Evolutionary conservation across 2,329 filamentous ascomycete species (phyloP).

Genomic region (Arthroderma uncinatum): DNA sequence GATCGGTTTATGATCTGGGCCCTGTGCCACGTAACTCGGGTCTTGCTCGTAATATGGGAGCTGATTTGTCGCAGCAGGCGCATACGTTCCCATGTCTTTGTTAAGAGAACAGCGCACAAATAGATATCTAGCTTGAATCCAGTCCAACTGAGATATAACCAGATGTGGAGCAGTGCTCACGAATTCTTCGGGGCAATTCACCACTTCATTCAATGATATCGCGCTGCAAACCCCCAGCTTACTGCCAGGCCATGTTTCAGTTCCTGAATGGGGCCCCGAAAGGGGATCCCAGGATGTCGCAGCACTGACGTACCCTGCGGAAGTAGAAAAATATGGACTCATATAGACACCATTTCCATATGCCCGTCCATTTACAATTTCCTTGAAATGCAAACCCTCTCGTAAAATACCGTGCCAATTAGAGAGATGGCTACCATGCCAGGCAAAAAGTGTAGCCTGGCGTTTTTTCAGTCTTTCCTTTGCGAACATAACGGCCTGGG

Average conservation of each 20-base stretch:
- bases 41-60: slow-evolving; percentile 28
- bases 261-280: neutral
- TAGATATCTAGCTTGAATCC: slow-evolving; percentile 83
- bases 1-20: slow-evolving; percentile 29
- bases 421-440: slow-evolving; percentile 63
- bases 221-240: slow-evolving; percentile 48
- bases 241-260: slow-evolving; percentile 54
- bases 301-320: slow-evolving; percentile 39
- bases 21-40: slow-evolving; percentile 29
- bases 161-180: slow-evolving; percentile 47
- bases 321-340: slow-evolving; percentile 48
- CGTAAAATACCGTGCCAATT: slow-evolving; percentile 92
- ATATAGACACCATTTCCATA: slow-evolving; percentile 78
- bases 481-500: slow-evolving; percentile 44
- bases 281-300: neutral
- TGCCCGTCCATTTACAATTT: slow-evolving; percentile 52
- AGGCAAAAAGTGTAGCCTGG: slow-evolving; percentile 67
- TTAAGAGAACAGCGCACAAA: slow-evolving; percentile 44
- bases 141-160: slow-evolving; percentile 65
- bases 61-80: neutral
- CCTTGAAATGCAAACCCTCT: slow-evolving; percentile 63
- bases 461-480: slow-evolving; percentile 12
- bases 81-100: neutral
- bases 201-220: slow-evolving; percentile 72
- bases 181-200: slow-evolving; percentile 60